Base-by-base conservation (phyloP, 2,329 filamentous ascomycete species). In the Blastomyces percursus region DNA sequence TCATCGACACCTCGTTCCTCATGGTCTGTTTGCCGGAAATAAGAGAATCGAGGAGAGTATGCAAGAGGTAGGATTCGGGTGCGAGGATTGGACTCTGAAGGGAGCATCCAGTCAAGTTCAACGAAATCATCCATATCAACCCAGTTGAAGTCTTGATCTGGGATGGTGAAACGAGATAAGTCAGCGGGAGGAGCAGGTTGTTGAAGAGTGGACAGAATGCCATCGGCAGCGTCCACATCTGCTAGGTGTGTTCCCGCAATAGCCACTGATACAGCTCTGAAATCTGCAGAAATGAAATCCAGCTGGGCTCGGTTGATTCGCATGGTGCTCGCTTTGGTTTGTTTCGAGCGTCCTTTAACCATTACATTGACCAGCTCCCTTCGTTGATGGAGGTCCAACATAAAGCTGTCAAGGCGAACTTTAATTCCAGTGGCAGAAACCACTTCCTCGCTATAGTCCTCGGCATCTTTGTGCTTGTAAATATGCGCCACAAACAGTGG, bases 41-140 rank as follows among this genome's bases (percentile, higher is more conserved):
- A 99, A 0, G 94, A 97, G 70, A 99, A 89, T 1, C 94, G 85
- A n/a, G 94, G 95, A 24, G 93, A 90, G 70, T 87, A 97, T 0
- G 90, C 92, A 9, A 99, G 82, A 0, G 95, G 95, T 61, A 99
- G 77, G 55, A 99, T 99, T 74, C 94, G 92, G 0, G 93, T 97
- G 67, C 95, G 88, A 0, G 93, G 92, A 67, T 96, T 95, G 40
- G 88, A 85, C 71, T 96, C 90, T 16, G 90, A 88, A 0, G 93
- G 93, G 30, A 96, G 77, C 61, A 96, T 92, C 93, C 93, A 97
- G 72, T 96, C 95, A 27, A 99, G 79, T 74, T 99, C 94, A 38
- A 99, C 92, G 75, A 99, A 99, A 73, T 99, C 94, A 72, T 99
- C 94, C 91, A 99, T 97, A 71, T 99, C 94, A 66, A 99, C 92